Evolutionary conservation across 1,284 basidiomycete genomes (phyloP).

Genomic region (Amylostereum areolatum): DNA sequence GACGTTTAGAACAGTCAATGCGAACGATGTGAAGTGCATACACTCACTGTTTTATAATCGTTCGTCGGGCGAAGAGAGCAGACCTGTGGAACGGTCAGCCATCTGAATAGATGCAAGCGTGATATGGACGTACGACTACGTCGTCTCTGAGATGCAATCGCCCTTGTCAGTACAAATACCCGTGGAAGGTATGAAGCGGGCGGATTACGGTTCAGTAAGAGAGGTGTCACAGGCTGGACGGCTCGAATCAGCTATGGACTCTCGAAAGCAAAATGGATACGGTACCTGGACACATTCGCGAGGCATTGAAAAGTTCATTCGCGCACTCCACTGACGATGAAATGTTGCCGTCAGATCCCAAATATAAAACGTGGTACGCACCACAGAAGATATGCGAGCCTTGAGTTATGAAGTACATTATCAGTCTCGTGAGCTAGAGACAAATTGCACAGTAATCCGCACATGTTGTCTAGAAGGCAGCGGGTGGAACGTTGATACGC

Average conservation of each 20-base stretch:
- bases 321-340: slow-evolving; percentile 67
- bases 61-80: slow-evolving; percentile 76
- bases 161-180: slow-evolving; percentile 2
- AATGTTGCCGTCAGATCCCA: neutral
- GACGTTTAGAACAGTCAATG: slow-evolving; percentile 3
- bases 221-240: slow-evolving; percentile 69
- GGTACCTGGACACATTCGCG: slow-evolving; percentile 70
- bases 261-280: neutral
- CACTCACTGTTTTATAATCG: slow-evolving; percentile 73
- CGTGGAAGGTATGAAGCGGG: neutral
- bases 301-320: slow-evolving; percentile 71
- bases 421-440: neutral
- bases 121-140: slow-evolving; percentile 52
- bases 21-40: slow-evolving; percentile 18
- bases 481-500: neutral
- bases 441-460: slow-evolving; percentile 4
- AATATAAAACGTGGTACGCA: slow-evolving; percentile 25
- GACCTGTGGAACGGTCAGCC: slow-evolving; percentile 38
- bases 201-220: slow-evolving; percentile 65
- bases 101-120: neutral
- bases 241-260: slow-evolving; percentile 7
- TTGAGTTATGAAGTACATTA: slow-evolving; percentile 14
- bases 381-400: slow-evolving; percentile 83
- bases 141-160: slow-evolving; percentile 53
- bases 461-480: slow-evolving; percentile 26